Conservation (phyloP, 306 rosid species). For the Styphnolobium japonicum region DNA sequence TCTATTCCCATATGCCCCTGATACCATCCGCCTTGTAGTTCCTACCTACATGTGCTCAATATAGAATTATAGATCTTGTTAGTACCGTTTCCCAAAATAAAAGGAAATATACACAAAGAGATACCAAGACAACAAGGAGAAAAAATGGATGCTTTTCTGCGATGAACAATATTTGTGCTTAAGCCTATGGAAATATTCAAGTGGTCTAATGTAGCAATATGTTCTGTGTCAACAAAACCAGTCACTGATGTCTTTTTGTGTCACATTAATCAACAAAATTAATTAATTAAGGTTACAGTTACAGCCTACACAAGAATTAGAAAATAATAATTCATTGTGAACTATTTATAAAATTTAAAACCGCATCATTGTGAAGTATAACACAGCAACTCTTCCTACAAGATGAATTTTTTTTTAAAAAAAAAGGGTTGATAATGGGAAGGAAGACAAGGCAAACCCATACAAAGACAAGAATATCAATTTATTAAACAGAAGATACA, state of each 20-base stretch:
- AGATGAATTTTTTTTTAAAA: not conserved
- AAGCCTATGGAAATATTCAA: conserved; percentile 10
- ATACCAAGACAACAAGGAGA: not conserved
- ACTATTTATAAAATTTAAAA: not conserved
- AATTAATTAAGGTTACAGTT: not conserved
- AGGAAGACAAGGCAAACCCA: not conserved
- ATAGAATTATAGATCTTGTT: conserved; percentile 29
- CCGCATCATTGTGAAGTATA: not conserved
- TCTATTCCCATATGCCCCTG: conserved; percentile 75
- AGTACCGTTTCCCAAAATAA: conserved; percentile 21
- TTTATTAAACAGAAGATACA: not conserved
- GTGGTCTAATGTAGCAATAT: not conserved
- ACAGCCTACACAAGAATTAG: not conserved
- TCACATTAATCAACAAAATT: conserved; percentile 9
- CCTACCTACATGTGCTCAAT: conserved; percentile 71
- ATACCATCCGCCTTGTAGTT: conserved; percentile 75
- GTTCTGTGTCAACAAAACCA: not conserved
- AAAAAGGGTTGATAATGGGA: not conserved
- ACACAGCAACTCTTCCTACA: not conserved
- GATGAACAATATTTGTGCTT: not conserved
- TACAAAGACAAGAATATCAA: not conserved
- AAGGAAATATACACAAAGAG: not conserved
- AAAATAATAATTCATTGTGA: not conserved
- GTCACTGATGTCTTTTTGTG: not conserved
- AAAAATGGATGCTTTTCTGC: not conserved